These are phyloP conservation scores for Pyrenochaeta sp. DNA, from an alignment of 2,329 filamentous ascomycete species.

Conservation along the genomic window DNA sequence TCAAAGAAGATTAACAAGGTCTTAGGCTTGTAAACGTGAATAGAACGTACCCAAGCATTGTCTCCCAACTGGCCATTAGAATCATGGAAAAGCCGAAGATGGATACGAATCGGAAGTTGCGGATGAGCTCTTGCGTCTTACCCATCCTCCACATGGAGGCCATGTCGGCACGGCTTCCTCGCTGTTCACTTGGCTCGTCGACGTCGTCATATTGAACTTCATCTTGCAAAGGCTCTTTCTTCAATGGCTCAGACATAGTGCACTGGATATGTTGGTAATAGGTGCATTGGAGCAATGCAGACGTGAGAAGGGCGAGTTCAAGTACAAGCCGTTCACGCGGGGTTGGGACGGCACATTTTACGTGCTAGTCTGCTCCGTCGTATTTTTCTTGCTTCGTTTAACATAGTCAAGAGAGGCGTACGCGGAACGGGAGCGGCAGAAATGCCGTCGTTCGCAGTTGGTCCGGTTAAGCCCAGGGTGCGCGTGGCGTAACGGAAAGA, in stretches of 20 bases:
- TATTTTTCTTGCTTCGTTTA: not conserved
- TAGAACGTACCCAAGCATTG: slow-evolving; percentile 8
- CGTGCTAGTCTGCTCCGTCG: no score
- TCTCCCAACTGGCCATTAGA: slow-evolving; percentile 23
- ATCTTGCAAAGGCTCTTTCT: not conserved
- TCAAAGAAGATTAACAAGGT: not conserved
- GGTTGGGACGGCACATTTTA: not conserved
- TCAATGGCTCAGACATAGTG: not conserved
- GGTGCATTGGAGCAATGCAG: no score
- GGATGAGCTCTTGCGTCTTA: slow-evolving; percentile 22
- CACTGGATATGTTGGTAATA: not conserved
- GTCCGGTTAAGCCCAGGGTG: not conserved
- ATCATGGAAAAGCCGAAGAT: slow-evolving; percentile 33
- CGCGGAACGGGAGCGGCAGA: not conserved
- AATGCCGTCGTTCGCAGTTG: not conserved
- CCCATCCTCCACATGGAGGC: slow-evolving; percentile 32
- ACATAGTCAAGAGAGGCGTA: not conserved
- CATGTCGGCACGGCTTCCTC: slow-evolving; percentile 15
- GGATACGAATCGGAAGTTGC: slow-evolving; percentile 31
- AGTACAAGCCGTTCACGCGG: not conserved
- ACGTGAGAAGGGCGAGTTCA: not conserved
- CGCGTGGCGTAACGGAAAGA: not conserved
- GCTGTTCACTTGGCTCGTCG: not conserved
- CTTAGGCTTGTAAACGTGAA: not conserved
- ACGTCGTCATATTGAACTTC: not conserved